A percentile compares a stretch with the other conserved stretches of the same genome.
These are phyloP conservation scores for Tritrichomonas musculus DNA, from an alignment of 208 protist species.

Conservation along the genomic window DNA sequence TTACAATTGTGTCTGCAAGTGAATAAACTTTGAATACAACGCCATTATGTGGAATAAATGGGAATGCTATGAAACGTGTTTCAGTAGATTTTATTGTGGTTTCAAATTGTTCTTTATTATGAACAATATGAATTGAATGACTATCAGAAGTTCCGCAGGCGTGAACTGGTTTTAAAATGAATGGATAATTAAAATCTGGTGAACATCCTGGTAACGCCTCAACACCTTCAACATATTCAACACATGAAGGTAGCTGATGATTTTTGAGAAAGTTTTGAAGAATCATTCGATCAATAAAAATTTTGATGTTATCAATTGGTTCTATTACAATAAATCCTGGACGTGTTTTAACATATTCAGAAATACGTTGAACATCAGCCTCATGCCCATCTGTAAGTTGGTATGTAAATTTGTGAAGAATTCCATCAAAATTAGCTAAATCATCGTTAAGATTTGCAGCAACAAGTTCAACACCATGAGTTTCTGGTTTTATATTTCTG, in stretches of 20 bases:
- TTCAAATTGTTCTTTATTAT: not conserved
- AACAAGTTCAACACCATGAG: constrained; percentile 14
- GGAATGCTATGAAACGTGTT: not conserved
- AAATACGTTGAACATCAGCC: not conserved
- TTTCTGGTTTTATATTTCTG: not conserved
- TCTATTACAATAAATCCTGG: not conserved
- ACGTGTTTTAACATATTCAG: not conserved
- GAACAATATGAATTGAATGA: constrained; percentile 4
- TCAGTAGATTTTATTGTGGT: not conserved
- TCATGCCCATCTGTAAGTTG: constrained; percentile 4
- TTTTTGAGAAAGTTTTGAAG: not conserved
- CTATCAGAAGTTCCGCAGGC: not conserved
- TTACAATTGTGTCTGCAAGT: not conserved
- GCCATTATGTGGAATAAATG: constrained; percentile 19
- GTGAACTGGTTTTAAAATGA: not conserved
- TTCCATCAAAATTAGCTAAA: not conserved
- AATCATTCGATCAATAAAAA: not conserved
- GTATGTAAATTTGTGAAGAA: constrained; percentile 30
- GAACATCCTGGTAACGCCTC: too few relatives aligned
- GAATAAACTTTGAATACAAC: not conserved
- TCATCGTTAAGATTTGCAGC: not conserved
- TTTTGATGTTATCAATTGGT: not conserved
- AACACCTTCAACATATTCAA: not conserved
- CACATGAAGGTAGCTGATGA: not conserved
- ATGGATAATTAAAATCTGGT: not conserved